Conservation (phyloP, 1,139 yeast species). For the Ogataea hybrid region DNA sequence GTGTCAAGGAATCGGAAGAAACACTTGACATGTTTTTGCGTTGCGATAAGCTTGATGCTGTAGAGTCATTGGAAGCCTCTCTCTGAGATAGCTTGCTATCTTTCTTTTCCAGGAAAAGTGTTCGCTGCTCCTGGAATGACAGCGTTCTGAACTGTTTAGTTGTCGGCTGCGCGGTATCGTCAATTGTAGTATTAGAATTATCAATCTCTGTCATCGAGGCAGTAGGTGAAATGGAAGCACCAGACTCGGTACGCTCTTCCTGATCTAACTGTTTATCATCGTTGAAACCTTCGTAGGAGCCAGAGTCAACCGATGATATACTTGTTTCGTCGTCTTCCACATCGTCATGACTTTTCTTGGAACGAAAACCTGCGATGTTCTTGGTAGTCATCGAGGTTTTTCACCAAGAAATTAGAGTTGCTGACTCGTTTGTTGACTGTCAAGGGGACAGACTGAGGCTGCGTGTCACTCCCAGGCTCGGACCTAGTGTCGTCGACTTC, state of each 20-base stretch:
- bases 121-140: constrained; percentile 17
- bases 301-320: constrained; percentile 5
- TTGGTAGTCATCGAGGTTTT: constrained; percentile 29
- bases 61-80: constrained; percentile 5
- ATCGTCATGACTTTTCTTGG: constrained; percentile 25
- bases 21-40: background rate
- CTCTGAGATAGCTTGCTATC: background rate
- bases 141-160: constrained; percentile 11
- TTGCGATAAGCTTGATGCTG: constrained; percentile 4
- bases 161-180: constrained; percentile 1
- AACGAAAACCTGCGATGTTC: constrained; percentile 22
- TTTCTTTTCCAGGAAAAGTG: constrained; percentile 14
- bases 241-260: constrained; percentile 22
- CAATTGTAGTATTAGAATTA: constrained; percentile 4
- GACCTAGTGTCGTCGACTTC: constrained; percentile 33
- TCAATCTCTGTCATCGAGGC: constrained; percentile 16
- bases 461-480: constrained; percentile 46
- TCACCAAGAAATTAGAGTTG: constrained; percentile 30
- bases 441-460: constrained; percentile 34
- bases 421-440: constrained; percentile 36
- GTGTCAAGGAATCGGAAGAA: constrained; percentile 2
- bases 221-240: constrained; percentile 28
- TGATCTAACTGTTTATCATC: background rate
- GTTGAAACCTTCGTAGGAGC: constrained; percentile 7
- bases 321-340: constrained; percentile 6